Evolutionary conservation across 2,329 filamentous ascomycete species (phyloP).

Genomic region (Ceratocystis albifundus): DNA sequence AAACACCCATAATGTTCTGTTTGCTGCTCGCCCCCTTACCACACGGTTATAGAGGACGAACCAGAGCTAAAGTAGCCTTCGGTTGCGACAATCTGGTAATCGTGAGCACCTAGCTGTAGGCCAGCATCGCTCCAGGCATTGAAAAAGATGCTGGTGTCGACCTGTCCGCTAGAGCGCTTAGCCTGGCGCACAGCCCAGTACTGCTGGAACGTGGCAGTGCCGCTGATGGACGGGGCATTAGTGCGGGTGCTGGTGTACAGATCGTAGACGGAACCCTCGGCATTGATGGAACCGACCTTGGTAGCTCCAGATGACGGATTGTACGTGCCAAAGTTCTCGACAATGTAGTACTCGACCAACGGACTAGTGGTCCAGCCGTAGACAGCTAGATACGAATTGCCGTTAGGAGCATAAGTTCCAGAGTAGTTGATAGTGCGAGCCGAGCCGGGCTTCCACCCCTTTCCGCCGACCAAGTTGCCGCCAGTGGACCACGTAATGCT

Average conservation of each 20-base stretch:
- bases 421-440: constrained; percentile 30
- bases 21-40: background rate
- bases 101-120: constrained; percentile 37
- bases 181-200: constrained; percentile 41
- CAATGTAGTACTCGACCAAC: constrained; percentile 33
- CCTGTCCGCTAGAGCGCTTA: constrained; percentile 41
- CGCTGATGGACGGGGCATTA: constrained; percentile 39
- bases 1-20: background rate
- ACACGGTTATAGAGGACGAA: constrained; percentile 38
- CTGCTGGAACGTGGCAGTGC: constrained; percentile 41
- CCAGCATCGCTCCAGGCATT: constrained; percentile 41
- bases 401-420: constrained; percentile 29
- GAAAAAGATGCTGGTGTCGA: constrained; percentile 42
- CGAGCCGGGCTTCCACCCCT: constrained; percentile 45
- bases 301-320: constrained; percentile 30
- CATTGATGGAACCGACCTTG: constrained; percentile 30
- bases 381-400: constrained; percentile 31
- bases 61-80: constrained; percentile 44
- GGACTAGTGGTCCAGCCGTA: constrained; percentile 34
- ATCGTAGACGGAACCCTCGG: constrained; percentile 33
- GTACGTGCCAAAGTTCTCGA: constrained; percentile 33
- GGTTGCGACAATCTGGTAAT: constrained; percentile 46
- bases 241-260: constrained; percentile 31
- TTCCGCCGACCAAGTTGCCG: constrained; percentile 47
- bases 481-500: constrained; percentile 35